Evolutionary conservation across 192 early-diverging fungal genomes (phyloP).

Genomic region (Gaertneriomyces semiglobifer): DNA sequence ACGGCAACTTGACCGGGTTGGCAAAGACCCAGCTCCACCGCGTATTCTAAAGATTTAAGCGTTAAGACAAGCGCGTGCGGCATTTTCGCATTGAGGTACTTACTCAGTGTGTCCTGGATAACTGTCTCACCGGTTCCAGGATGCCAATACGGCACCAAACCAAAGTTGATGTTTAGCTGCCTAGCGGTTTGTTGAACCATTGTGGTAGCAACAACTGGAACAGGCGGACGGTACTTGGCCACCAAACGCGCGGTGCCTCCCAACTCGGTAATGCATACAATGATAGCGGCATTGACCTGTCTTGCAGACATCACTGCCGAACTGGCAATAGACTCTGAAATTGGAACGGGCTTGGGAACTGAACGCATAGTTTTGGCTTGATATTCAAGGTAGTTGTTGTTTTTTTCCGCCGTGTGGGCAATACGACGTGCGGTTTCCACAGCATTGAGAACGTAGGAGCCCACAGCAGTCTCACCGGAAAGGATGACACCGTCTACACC

Average conservation of each 20-base stretch:
- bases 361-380: conserved; percentile 54
- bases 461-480: conserved; percentile 58
- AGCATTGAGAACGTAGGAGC: conserved; percentile 48
- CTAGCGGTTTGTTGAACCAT: conserved; percentile 48
- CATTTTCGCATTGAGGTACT: not conserved
- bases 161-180: conserved; percentile 52
- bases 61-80: conserved; percentile 7
- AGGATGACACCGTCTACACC: conserved; percentile 59
- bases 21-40: conserved; percentile 47
- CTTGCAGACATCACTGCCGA: conserved; percentile 51
- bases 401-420: conserved; percentile 51
- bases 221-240: conserved; percentile 56
- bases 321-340: conserved; percentile 59
- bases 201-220: conserved; percentile 55
- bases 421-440: conserved; percentile 49
- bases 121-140: conserved; percentile 33
- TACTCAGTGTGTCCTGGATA: conserved; percentile 39
- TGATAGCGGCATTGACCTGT: conserved; percentile 53
- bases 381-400: conserved; percentile 58
- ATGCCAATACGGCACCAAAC: conserved; percentile 53
- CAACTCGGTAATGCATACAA: conserved; percentile 50
- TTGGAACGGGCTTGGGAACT: conserved; percentile 54
- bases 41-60: conserved; percentile 36
- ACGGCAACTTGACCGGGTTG: conserved; percentile 58
- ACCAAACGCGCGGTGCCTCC: conserved; percentile 55